Conservation (phyloP, 768 basidiomycete genomes). For the Termitomyces sp. region DNA sequence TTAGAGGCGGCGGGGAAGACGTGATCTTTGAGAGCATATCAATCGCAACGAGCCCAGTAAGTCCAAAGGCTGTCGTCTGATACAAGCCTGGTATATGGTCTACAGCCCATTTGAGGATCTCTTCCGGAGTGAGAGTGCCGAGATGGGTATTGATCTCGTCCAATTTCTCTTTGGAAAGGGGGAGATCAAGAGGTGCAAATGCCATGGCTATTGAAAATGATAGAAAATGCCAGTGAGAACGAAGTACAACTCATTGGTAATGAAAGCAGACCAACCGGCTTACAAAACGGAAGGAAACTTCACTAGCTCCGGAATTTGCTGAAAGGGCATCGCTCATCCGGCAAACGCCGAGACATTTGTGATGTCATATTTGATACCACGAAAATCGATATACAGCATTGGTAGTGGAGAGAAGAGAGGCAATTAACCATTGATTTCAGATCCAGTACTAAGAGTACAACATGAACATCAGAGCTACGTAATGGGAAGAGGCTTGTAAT, state of each 20-base stretch:
- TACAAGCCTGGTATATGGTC: conserved; percentile 73
- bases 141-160: conserved; percentile 73
- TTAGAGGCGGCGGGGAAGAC: conserved; percentile 66
- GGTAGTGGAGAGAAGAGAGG: background rate
- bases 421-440: background rate
- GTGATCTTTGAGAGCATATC: conserved; percentile 93
- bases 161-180: conserved; percentile 57
- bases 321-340: background rate
- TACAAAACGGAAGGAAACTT: too few species aligned
- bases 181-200: conserved; percentile 47
- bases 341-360: background rate
- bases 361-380: too few species aligned
- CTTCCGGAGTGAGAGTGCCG: conserved; percentile 65
- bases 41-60: conserved; percentile 90
- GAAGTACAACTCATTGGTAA: conserved; percentile 4
- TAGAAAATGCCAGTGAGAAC: conserved; percentile 1
- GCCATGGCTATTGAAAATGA: conserved; percentile 8
- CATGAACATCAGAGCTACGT: background rate
- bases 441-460: background rate
- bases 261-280: conserved; percentile 4
- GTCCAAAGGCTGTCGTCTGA: conserved; percentile 96
- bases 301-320: too few species aligned
- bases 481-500: background rate
- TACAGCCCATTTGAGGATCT: conserved; percentile 85
- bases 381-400: too few species aligned